Evolutionary conservation across 2,329 filamentous ascomycete species (phyloP), one percentile per base, ranked within the genome.

Genomic region (Hypoxylon sp.): DNA sequence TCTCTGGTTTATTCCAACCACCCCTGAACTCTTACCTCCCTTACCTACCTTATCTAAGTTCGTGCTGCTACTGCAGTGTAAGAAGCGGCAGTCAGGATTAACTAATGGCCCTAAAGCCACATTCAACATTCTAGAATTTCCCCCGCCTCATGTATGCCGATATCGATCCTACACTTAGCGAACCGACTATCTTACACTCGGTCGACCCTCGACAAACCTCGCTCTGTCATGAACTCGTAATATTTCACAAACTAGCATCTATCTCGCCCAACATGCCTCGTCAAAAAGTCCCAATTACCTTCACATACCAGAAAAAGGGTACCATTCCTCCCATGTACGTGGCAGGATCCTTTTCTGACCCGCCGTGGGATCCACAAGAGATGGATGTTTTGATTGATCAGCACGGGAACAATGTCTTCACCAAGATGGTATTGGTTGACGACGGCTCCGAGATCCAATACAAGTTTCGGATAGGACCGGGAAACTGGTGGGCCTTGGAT

Each of bases 401-500:
- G 3, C 72, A 78, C 25, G 80, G 78, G n/a, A 74, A 85, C 44
- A 72, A 82, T 50, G 65, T 78, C 8, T 91, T 89, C 65, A 75
- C 70, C 31, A 82, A 82, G 50, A 70, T 76, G 1, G 75, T 90
- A 32, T 67, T 77, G 25, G 75, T 81, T 5, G 74, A 81, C 12
- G 73, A 80, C 15, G 80, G 80, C 15, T 78, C 81, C 35, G 78
- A 82, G 49, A 82, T 90, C 59, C 84, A 89, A 63, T 92, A 91
- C 78, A 91, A 90, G 70, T 88, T 91, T 61, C 80, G 86, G 20
- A 73, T 88, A 25, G 87, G 87, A 7, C 68, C 77, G 13, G 82
- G 82, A 36, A 80, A 89, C 57, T 89, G 84, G 82, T 90, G 87
- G 87, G 75, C 84, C 16, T 69, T 89, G 34, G 82, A 91, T 60